These are phyloP conservation scores for Cornus kousa DNA, from an alignment of 148 eudicot species.

Conservation along the genomic window DNA sequence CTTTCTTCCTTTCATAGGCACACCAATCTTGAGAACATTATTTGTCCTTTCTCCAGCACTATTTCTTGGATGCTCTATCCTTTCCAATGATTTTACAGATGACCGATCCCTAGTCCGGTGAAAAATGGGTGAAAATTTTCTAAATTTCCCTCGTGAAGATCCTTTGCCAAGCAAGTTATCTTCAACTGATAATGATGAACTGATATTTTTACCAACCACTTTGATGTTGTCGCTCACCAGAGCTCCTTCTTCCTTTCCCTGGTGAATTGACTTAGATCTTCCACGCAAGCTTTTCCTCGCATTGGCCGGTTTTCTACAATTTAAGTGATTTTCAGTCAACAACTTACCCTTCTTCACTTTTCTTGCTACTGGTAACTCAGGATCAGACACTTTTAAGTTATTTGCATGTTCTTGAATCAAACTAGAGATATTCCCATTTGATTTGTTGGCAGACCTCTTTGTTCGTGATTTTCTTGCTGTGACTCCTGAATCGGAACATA, in stretches of 20 bases:
- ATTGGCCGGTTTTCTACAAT: constrained; percentile 14
- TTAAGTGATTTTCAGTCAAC: constrained; percentile 15
- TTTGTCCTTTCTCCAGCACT: constrained; percentile 11
- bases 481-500: constrained; percentile 26
- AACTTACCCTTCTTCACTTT: constrained; percentile 17
- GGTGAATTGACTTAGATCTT: constrained; percentile 10
- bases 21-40: constrained; percentile 12
- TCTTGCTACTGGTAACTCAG: constrained; percentile 15
- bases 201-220: constrained; percentile 15
- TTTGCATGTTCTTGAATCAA: constrained; percentile 7
- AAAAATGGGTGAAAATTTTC: constrained; percentile 16
- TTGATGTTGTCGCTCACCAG: constrained; percentile 19
- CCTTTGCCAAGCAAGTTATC: constrained; percentile 5
- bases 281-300: constrained; percentile 7
- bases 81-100: constrained; percentile 19
- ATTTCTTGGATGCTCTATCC: constrained; percentile 16
- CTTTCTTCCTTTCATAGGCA: constrained; percentile 23
- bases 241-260: constrained; percentile 19
- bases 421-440: background rate
- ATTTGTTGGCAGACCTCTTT: constrained; percentile 17
- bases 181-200: constrained; percentile 10
- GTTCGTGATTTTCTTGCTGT: constrained; percentile 16
- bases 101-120: constrained; percentile 14
- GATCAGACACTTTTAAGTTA: constrained; percentile 10
- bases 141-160: constrained; percentile 17